phyloP scores from a whole-genome alignment of 2,329 filamentous ascomycete genomes.

The Aspergillus intermedius region DNA sequence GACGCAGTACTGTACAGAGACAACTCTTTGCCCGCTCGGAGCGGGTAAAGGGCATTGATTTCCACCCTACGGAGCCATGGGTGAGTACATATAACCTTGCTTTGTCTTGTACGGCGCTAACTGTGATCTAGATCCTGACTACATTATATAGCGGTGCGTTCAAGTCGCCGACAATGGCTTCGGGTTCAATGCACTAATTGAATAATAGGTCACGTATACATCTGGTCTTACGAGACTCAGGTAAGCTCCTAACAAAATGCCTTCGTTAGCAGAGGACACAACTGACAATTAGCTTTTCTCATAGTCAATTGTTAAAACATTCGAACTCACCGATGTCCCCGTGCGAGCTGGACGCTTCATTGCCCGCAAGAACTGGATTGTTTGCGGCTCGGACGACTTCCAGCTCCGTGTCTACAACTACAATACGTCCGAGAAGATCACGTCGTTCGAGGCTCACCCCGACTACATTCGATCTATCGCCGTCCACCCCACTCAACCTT shows the following conservation, averaged over 20 bases:
- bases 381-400: slow-evolving; percentile 92
- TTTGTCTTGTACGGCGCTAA: slow-evolving; percentile 15
- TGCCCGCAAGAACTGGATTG: slow-evolving; percentile 98
- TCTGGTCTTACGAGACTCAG: slow-evolving; percentile 97
- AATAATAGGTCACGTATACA: slow-evolving; percentile 81
- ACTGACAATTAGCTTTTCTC: slow-evolving; percentile 11
- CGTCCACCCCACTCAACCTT: slow-evolving; percentile 91
- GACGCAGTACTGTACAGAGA: slow-evolving; percentile 49
- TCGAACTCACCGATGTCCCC: slow-evolving; percentile 96
- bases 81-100: slow-evolving; percentile 41
- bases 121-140: slow-evolving; percentile 61
- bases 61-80: slow-evolving; percentile 95
- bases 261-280: neutral
- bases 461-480: slow-evolving; percentile 97
- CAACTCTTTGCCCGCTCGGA: slow-evolving; percentile 84
- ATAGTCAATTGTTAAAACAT: slow-evolving; percentile 89
- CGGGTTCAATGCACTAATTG: slow-evolving; percentile 19
- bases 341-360: slow-evolving; percentile 95
- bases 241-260: slow-evolving; percentile 26
- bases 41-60: slow-evolving; percentile 95
- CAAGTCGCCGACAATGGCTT: slow-evolving; percentile 2
- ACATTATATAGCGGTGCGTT: slow-evolving; percentile 86
- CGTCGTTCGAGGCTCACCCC: slow-evolving; percentile 91
- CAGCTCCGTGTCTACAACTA: slow-evolving; percentile 91
- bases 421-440: slow-evolving; percentile 98